These are phyloP conservation scores for Sophora flavescens DNA, from an alignment of 306 rosid species.

Conservation along the genomic window DNA sequence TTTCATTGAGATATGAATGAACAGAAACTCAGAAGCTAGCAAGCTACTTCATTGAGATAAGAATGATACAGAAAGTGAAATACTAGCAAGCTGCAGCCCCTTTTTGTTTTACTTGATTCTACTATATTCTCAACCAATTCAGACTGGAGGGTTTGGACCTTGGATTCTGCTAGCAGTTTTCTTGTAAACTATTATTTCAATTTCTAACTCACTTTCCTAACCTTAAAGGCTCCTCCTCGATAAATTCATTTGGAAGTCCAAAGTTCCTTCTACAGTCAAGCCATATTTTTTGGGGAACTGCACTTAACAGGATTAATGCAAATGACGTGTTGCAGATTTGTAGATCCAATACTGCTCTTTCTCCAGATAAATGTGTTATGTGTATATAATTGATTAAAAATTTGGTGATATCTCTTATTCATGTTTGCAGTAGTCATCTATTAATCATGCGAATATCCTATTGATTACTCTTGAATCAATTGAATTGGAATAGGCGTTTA, in stretches of 20 bases:
- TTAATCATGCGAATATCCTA: slow-evolving; percentile 25
- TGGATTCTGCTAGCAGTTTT: slow-evolving; percentile 15
- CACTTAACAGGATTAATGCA: slow-evolving; percentile 19
- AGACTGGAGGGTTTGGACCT: slow-evolving; percentile 24
- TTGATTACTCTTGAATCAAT: slow-evolving; percentile 10
- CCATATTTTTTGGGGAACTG: slow-evolving; percentile 4
- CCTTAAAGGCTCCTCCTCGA: slow-evolving; percentile 8
- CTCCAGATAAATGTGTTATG: slow-evolving; percentile 5
- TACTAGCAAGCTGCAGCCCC: not conserved
- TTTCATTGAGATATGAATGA: slow-evolving; percentile 17
- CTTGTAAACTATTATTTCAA: slow-evolving; percentile 10
- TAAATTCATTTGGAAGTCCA: not conserved
- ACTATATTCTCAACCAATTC: slow-evolving; percentile 25
- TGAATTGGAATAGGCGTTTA: slow-evolving; percentile 29
- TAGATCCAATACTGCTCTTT: slow-evolving; percentile 15
- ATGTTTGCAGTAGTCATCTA: slow-evolving; percentile 29
- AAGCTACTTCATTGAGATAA: slow-evolving; percentile 4
- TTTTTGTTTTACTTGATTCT: slow-evolving; percentile 29
- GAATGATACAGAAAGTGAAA: slow-evolving; percentile 24
- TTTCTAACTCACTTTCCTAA: not conserved
- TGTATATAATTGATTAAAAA: not conserved
- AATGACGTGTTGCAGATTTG: slow-evolving; percentile 22
- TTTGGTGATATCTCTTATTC: slow-evolving; percentile 1
- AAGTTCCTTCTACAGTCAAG: slow-evolving; percentile 17
- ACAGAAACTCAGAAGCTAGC: slow-evolving; percentile 26